Percentiles rank a stretch among this genome's conserved stretches.
phyloP scores from a whole-genome alignment of 345 rosid genomes.

The Zanthoxylum bungeanum region DNA sequence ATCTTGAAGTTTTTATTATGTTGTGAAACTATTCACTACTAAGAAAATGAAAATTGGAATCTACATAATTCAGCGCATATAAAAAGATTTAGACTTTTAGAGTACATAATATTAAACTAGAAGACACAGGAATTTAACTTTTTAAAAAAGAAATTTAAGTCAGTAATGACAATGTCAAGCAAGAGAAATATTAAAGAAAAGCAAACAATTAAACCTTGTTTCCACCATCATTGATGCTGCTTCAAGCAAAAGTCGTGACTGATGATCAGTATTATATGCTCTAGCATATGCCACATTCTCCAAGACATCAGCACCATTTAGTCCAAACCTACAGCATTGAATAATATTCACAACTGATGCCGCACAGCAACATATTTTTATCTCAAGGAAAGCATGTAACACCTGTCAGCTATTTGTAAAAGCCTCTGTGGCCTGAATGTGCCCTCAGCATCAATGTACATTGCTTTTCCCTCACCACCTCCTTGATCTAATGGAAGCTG shows the following conservation, averaged over 20 bases:
- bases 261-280: constrained; percentile 98
- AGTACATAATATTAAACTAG: background rate
- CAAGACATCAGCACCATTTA: constrained; percentile 91
- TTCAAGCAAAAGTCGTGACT: constrained; percentile 93
- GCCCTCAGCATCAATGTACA: constrained; percentile 99
- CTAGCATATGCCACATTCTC: constrained; percentile 98
- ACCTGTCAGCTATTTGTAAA: constrained; percentile 92
- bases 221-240: constrained; percentile 99
- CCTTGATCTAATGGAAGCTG: constrained; percentile 99
- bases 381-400: constrained; percentile 9
- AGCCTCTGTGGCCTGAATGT: constrained; percentile 97
- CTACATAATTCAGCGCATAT: background rate
- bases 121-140: background rate
- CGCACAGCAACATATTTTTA: constrained; percentile 10
- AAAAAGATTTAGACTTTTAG: too few relatives aligned
- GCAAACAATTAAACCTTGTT: constrained; percentile 51
- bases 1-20: background rate
- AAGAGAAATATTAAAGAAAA: background rate
- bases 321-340: constrained; percentile 61
- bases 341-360: constrained; percentile 3
- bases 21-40: background rate
- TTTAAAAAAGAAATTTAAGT: background rate
- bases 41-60: background rate
- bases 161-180: background rate
- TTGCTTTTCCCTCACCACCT: constrained; percentile 95